These are phyloP conservation scores for Fusarium compactum DNA, from an alignment of 2,329 filamentous ascomycete genomes.

Conservation along the genomic window DNA sequence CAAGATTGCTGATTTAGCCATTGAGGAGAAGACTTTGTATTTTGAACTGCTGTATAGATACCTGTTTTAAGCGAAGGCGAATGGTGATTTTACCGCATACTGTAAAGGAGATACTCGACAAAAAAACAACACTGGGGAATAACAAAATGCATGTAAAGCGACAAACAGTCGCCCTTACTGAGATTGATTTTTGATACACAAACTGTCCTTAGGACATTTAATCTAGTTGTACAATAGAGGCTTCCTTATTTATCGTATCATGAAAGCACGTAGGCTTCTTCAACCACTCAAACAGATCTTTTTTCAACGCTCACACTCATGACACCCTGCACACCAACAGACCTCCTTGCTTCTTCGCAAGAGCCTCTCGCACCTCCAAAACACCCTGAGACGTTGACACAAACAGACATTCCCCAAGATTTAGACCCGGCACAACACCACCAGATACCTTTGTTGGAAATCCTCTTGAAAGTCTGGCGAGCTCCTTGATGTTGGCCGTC, in stretches of 20 bases:
- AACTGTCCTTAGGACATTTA: conserved; percentile 34
- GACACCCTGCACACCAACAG: conserved; percentile 79
- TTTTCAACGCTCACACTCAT: conserved; percentile 45
- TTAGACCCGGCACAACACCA: conserved; percentile 79
- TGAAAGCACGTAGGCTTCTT: conserved; percentile 26
- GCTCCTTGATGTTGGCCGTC: conserved; percentile 70
- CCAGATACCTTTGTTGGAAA: conserved; percentile 67
- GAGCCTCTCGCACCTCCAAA: conserved; percentile 84
- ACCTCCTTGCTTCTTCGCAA: conserved; percentile 84
- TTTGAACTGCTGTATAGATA: conserved; percentile 48
- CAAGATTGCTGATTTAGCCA: conserved; percentile 34
- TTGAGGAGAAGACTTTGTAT: conserved; percentile 37
- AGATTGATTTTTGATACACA: conserved; percentile 45
- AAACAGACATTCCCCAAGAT: conserved; percentile 85
- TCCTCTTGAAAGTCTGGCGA: conserved; percentile 77
- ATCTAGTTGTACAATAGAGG: conserved; percentile 49
- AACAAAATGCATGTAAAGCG: conserved; percentile 21
- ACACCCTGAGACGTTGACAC: conserved; percentile 82
- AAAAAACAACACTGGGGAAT: conserved; percentile 10
- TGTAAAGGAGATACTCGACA: conserved; percentile 28
- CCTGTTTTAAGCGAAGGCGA: conserved; percentile 51
- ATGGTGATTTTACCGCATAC: conserved; percentile 47
- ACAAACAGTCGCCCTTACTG: conserved; percentile 26
- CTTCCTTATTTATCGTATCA: conserved; percentile 41
- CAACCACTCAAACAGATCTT: conserved; percentile 1